phyloP scores from a whole-genome alignment of 768 basidiomycete genomes.

The Trametes sanguinea region DNA sequence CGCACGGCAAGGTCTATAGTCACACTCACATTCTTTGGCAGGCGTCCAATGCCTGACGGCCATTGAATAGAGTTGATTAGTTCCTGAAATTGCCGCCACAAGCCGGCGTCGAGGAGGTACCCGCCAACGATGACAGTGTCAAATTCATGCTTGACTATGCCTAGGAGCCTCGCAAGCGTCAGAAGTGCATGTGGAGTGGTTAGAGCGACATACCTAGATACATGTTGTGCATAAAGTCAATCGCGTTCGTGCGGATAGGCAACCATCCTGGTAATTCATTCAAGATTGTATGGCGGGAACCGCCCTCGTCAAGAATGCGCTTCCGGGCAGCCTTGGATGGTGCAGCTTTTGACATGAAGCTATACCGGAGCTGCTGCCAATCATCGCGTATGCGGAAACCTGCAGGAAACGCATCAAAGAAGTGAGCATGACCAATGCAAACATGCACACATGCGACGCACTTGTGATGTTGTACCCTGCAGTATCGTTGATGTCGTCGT shows the following conservation, averaged over 20 bases:
- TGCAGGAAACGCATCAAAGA: not conserved
- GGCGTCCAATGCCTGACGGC: slow-evolving; percentile 2
- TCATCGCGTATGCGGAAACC: not conserved
- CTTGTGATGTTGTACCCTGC: not conserved
- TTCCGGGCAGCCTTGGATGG: not conserved
- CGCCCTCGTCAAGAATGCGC: slow-evolving; percentile 1
- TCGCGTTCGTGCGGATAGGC: not conserved
- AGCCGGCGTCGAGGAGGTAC: not conserved
- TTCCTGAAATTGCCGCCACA: not conserved
- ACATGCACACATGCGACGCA: not conserved
- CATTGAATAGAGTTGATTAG: not conserved
- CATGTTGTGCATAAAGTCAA: slow-evolving; percentile 8
- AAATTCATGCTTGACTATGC: not conserved
- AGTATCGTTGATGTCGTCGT: not conserved
- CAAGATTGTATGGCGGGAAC: not conserved
- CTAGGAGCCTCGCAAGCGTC: not conserved
- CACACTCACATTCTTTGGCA: not conserved
- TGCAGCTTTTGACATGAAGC: not conserved
- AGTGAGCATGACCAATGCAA: too few species aligned
- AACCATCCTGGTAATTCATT: not conserved
- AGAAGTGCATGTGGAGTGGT: too few species aligned
- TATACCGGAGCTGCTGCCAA: not conserved
- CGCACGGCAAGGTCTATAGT: not conserved
- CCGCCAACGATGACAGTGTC: not conserved
- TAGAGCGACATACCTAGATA: not conserved